Evolutionary conservation across 495 filamentous ascomycete genomes (phyloP).

Genomic region (Hyaloscypha hepaticicola): DNA sequence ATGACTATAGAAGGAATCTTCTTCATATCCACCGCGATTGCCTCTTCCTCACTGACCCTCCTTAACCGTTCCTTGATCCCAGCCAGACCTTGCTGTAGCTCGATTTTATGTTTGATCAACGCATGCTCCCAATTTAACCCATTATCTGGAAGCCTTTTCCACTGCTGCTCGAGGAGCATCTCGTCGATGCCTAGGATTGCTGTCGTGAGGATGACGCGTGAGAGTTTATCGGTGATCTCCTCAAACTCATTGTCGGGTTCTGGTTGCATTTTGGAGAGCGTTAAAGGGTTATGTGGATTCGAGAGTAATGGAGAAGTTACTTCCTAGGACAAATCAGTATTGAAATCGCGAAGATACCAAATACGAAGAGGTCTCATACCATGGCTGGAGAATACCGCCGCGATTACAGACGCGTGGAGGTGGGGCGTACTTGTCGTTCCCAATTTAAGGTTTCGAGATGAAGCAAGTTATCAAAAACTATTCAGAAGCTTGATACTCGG

Average conservation of each 20-base stretch:
- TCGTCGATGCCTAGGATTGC: not conserved
- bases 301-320: no score
- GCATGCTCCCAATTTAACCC: not conserved
- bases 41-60: not conserved
- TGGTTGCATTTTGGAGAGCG: not conserved
- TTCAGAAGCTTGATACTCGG: no score
- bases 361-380: no score
- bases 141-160: not conserved
- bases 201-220: not conserved
- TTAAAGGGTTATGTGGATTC: no score
- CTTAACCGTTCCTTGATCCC: not conserved
- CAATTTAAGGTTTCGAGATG: no score
- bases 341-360: no score
- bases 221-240: not conserved
- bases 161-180: not conserved
- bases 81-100: not conserved
- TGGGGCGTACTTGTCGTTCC: no score
- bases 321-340: no score
- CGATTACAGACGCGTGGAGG: no score
- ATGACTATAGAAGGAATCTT: not conserved
- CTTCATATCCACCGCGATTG: conserved; percentile 8
- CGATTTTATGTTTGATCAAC: not conserved
- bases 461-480: no score
- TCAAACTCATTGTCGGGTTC: not conserved
- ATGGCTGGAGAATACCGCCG: no score